phyloP scores from a whole-genome alignment of 2,329 filamentous ascomycete genomes.

The Alternaria arbusti region DNA sequence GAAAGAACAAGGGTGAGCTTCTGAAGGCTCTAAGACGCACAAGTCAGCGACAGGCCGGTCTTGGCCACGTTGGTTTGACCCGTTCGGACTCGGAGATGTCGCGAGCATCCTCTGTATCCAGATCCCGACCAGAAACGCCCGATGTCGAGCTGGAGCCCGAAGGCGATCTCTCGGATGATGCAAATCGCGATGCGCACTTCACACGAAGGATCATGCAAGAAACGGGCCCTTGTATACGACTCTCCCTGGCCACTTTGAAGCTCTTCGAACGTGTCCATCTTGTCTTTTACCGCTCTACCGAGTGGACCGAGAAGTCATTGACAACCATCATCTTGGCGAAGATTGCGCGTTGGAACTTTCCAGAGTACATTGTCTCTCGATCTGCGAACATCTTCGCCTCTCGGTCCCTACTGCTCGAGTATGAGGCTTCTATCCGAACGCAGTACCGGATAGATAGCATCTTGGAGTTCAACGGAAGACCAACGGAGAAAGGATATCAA shows the following conservation, averaged over 20 bases:
- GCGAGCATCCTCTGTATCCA: constrained; percentile 53
- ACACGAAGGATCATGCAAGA: constrained; percentile 76
- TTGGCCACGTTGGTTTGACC: constrained; percentile 73
- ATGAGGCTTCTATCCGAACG: constrained; percentile 82
- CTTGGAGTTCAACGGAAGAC: constrained; percentile 77
- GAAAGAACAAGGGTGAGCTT: constrained; percentile 86
- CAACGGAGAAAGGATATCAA: constrained; percentile 69
- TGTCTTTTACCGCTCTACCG: constrained; percentile 93
- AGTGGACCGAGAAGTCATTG: constrained; percentile 97
- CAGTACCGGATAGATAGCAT: constrained; percentile 83
- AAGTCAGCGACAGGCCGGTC: constrained; percentile 75
- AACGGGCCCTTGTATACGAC: constrained; percentile 82
- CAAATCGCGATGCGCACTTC: constrained; percentile 76
- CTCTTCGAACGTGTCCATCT: constrained; percentile 94
- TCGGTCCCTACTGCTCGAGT: constrained; percentile 78
- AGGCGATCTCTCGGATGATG: constrained; percentile 48
- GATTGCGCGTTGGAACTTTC: constrained; percentile 86
- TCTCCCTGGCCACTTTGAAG: constrained; percentile 74
- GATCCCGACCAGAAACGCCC: constrained; percentile 32
- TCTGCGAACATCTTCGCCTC: constrained; percentile 88
- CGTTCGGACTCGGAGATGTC: constrained; percentile 68
- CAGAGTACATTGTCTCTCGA: constrained; percentile 86
- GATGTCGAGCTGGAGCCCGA: constrained; percentile 43
- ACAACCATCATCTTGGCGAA: constrained; percentile 94
- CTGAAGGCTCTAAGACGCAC: constrained; percentile 74